Conservation (phyloP, 805 yeast species). For the Wickerhamiella azymoides region DNA sequence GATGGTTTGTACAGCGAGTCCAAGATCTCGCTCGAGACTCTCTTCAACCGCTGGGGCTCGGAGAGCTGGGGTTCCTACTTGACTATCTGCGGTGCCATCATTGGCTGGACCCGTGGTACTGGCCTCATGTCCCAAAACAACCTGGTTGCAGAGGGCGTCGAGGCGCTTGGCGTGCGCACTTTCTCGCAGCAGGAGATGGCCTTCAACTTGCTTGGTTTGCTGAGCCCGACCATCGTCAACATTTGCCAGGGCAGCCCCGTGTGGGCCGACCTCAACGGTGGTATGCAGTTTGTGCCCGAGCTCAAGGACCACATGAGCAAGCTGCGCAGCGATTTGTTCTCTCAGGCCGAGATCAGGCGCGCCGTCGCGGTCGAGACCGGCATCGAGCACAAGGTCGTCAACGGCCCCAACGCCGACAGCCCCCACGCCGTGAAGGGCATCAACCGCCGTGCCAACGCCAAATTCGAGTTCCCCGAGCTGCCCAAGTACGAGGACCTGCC, state of each 20-base stretch:
- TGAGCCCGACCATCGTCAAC: constrained; percentile 73
- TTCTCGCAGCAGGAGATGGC: constrained; percentile 99
- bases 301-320: constrained; percentile 74
- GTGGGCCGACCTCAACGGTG: constrained; percentile 98
- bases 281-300: constrained; percentile 84
- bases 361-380: constrained; percentile 92
- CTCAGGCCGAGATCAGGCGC: constrained; percentile 82
- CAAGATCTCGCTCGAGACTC: constrained; percentile 84
- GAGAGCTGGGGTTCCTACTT: constrained; percentile 92
- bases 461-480: constrained; percentile 82
- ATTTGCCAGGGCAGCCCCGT: constrained; percentile 89
- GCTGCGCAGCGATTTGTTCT: constrained; percentile 58
- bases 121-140: constrained; percentile 97
- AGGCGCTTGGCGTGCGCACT: constrained; percentile 89
- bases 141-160: constrained; percentile 95
- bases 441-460: constrained; percentile 90
- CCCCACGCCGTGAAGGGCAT: constrained; percentile 71
- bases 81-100: constrained; percentile 94
- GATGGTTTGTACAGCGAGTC: constrained; percentile 99
- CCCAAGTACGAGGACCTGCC: constrained; percentile 58
- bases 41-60: constrained; percentile 97
- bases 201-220: constrained; percentile 86
- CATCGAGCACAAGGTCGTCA: constrained; percentile 70
- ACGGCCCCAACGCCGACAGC: constrained; percentile 79
- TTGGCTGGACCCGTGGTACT: constrained; percentile 99